A percentile compares a stretch with the other conserved stretches of the same genome.
Conservation (phyloP, 176 grass and related monocot species). For the Cenchrus fungigraminus region DNA sequence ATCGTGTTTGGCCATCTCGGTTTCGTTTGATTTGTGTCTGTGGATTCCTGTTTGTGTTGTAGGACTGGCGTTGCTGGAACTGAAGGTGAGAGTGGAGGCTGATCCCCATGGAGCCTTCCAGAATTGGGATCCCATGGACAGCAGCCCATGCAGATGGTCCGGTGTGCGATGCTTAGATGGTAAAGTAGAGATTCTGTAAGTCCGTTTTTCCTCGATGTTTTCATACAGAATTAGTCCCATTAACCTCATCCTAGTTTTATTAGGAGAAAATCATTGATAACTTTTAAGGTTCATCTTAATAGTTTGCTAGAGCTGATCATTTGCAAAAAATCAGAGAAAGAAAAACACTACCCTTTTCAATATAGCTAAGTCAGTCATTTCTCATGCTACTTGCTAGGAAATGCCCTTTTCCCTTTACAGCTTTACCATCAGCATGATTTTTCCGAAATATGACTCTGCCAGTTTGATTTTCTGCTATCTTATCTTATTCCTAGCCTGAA, state of each 20-base stretch:
- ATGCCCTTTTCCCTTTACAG: not conserved
- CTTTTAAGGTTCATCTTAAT: not conserved
- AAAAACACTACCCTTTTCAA: not conserved
- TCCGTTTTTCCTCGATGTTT: conserved; percentile 25
- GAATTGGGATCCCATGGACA: conserved; percentile 71
- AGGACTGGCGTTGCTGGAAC: conserved; percentile 78
- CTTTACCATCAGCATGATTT: not conserved
- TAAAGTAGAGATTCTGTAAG: conserved; percentile 90
- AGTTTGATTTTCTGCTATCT: conserved; percentile 10
- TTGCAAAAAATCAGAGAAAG: not conserved
- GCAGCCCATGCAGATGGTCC: conserved; percentile 65
- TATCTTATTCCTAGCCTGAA: not conserved
- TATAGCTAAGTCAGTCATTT: not conserved
- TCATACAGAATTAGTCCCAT: not conserved
- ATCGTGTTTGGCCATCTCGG: not conserved
- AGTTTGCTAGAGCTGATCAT: not conserved
- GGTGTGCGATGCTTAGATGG: conserved; percentile 73
- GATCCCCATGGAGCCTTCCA: conserved; percentile 74
- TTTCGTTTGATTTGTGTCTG: conserved; percentile 1
- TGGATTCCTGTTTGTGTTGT: not conserved
- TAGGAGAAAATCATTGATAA: not conserved
- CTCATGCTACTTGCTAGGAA: not conserved
- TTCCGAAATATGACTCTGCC: conserved; percentile 1
- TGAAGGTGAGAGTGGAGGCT: conserved; percentile 67
- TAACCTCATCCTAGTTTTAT: not conserved